Percentiles rank a stretch among this genome's conserved stretches.
Conservation (phyloP, 2,329 filamentous ascomycete species). For the Fusarium goolgardi region DNA sequence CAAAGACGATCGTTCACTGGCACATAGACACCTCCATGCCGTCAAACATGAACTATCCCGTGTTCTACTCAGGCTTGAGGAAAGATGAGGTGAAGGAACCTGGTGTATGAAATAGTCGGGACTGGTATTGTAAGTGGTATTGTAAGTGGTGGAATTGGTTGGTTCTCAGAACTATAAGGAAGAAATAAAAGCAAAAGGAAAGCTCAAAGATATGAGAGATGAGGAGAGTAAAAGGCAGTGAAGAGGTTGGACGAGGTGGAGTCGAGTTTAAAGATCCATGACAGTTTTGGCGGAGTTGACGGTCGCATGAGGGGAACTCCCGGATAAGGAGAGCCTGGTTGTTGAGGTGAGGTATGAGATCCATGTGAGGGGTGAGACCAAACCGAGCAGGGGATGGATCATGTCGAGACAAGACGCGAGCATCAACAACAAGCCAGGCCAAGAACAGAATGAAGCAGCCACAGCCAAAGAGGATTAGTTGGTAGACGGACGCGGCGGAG, state of each 20-base stretch:
- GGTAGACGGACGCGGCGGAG: neutral
- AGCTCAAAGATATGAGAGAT: slow-evolving; percentile 30
- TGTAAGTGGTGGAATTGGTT: neutral
- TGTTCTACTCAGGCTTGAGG: slow-evolving; percentile 14
- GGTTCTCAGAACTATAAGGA: slow-evolving; percentile 15
- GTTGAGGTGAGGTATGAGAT: slow-evolving; percentile 39
- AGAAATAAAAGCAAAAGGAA: slow-evolving; percentile 14
- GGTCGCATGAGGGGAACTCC: slow-evolving; percentile 40
- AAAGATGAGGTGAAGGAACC: slow-evolving; percentile 12
- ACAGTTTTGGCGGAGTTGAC: slow-evolving; percentile 39
- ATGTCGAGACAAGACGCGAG: slow-evolving; percentile 33
- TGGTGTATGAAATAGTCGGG: neutral
- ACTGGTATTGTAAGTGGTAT: slow-evolving; percentile 1
- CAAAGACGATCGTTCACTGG: slow-evolving; percentile 39
- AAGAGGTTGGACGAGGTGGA: slow-evolving; percentile 46
- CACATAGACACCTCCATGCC: slow-evolving; percentile 44
- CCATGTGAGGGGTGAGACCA: slow-evolving; percentile 43
- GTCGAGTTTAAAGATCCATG: slow-evolving; percentile 46
- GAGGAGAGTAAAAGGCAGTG: slow-evolving; percentile 28
- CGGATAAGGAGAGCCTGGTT: slow-evolving; percentile 38
- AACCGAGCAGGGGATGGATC: slow-evolving; percentile 29
- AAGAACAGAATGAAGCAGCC: slow-evolving; percentile 32
- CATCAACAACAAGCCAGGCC: slow-evolving; percentile 27
- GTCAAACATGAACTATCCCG: slow-evolving; percentile 32
- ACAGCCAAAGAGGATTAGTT: slow-evolving; percentile 26